Evolutionary conservation across 31 red algal genomes (phyloP), one percentile per base, ranked within the genome.

Genomic region (Endocladia muricata): DNA sequence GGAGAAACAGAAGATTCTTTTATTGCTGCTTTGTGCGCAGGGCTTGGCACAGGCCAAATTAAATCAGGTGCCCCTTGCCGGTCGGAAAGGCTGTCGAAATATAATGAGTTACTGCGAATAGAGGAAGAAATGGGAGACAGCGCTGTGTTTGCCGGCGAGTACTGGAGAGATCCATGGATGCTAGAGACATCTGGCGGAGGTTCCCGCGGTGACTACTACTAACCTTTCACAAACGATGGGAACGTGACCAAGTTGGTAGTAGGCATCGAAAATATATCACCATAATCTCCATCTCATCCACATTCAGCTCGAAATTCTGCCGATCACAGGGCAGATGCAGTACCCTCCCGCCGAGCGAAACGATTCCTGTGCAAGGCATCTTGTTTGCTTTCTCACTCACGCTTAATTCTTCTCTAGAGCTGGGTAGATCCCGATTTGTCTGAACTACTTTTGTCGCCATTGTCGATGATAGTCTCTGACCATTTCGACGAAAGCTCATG

Each of bases 151-250:
- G 95, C 90, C 23, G 95, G 96, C 1, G 84, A 83, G n/a, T 91
- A 98, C 54, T 98, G 88, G 76, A 71, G 96, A 63, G 89, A 91
- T 38, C 96, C 96, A 23, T 98, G 96, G 96, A 82, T 94, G 91
- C 37, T 94, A 63, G 60, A 88, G 43, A 19, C 8, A 8, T 49
- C 44, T 19, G n/a, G n/a, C n/a, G n/a, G n/a, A n/a, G n/a, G n/a
- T n/a, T n/a, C n/a, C n/a, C n/a, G n/a, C n/a, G n/a, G n/a, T n/a
- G n/a, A n/a, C 13, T 52, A n/a, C 47, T 15, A 15, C 47, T 52
- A n/a, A 15, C 47, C 47, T 11, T 52, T n/a, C 47, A 52, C 47
- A 52, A 52, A 52, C n/a, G 11, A 52, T 15, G 47, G 47, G n/a
- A n/a, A n/a, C n/a, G n/a, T n/a, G n/a, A n/a, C n/a, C n/a, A n/a